Percentiles rank a stretch among this genome's conserved stretches.
phyloP scores from a whole-genome alignment of 768 basidiomycete genomes.

The Macrolepiota dolichaula region DNA sequence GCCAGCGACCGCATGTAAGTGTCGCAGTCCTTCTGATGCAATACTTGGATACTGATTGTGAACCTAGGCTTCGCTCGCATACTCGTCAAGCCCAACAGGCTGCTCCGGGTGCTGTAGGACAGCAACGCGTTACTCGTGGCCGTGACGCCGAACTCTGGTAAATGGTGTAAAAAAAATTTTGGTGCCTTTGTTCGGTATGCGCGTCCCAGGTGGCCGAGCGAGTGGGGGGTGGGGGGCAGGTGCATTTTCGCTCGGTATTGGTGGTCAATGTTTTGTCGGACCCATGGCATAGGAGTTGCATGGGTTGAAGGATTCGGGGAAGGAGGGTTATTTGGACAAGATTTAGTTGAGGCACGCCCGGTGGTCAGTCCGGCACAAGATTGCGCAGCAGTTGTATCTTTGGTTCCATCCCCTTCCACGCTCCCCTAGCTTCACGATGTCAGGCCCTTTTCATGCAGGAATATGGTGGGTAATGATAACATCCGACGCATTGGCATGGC shows the following conservation, averaged over 20 bases:
- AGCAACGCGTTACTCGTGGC: constrained; percentile 40
- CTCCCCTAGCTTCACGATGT: constrained; percentile 10
- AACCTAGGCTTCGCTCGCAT: constrained; percentile 77
- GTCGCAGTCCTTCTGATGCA: constrained; percentile 15
- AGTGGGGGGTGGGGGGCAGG: constrained; percentile 47
- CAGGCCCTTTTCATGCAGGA: constrained; percentile 1
- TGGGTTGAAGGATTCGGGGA: constrained; percentile 11
- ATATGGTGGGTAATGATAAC: constrained; percentile 3
- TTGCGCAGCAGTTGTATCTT: constrained; percentile 16
- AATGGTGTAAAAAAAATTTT: constrained; percentile 25
- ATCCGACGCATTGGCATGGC: constrained; percentile 12
- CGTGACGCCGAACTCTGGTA: constrained; percentile 58
- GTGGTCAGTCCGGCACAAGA: constrained; percentile 27
- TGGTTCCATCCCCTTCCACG: constrained; percentile 8
- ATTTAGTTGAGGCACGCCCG: constrained; percentile 39
- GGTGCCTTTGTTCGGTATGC: constrained; percentile 29
- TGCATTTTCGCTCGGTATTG: constrained; percentile 36
- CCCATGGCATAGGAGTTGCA: constrained; percentile 13
- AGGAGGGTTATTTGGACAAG: constrained; percentile 17
- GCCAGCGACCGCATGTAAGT: constrained; percentile 81
- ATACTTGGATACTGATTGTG: constrained; percentile 18
- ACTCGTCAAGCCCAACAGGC: constrained; percentile 77
- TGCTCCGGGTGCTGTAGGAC: constrained; percentile 45
- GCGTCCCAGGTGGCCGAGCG: constrained; percentile 46
- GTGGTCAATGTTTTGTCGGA: constrained; percentile 22